phyloP scores from a whole-genome alignment of 208 protist genomes.

The Wallacemonas sp. region DNA sequence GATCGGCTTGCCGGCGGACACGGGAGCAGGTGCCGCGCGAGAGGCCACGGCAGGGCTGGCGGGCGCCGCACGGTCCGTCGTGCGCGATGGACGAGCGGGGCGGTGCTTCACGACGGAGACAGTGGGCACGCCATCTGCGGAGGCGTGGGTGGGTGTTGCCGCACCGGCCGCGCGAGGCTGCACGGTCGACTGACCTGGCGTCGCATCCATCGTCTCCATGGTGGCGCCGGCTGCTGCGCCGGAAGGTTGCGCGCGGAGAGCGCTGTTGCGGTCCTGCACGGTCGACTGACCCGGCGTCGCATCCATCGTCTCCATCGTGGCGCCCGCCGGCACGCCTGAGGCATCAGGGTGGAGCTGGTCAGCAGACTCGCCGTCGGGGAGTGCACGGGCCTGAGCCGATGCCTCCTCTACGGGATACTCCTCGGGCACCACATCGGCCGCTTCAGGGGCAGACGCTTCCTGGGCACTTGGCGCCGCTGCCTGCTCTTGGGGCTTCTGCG shows the following conservation, averaged over 20 bases:
- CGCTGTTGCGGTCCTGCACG: neutral
- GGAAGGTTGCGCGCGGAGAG: neutral
- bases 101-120: constrained; percentile 7
- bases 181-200: neutral
- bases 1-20: neutral
- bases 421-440: neutral
- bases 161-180: neutral
- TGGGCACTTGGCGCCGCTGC: neutral
- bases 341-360: neutral
- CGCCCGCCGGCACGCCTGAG: neutral
- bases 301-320: constrained; percentile 7
- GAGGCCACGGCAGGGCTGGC: neutral
- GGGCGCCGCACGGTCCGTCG: neutral
- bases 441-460: neutral
- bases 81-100: neutral
- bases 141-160: neutral
- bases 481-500: neutral
- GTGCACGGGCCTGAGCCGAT: neutral
- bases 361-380: neutral
- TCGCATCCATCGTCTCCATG: constrained; percentile 8
- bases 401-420: constrained; percentile 1
- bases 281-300: neutral
- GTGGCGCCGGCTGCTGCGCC: neutral
- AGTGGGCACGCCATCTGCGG: neutral
- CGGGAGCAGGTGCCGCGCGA: neutral